phyloP scores from a whole-genome alignment of 2,329 filamentous ascomycete species.

The Neonectria neomacrospora region DNA sequence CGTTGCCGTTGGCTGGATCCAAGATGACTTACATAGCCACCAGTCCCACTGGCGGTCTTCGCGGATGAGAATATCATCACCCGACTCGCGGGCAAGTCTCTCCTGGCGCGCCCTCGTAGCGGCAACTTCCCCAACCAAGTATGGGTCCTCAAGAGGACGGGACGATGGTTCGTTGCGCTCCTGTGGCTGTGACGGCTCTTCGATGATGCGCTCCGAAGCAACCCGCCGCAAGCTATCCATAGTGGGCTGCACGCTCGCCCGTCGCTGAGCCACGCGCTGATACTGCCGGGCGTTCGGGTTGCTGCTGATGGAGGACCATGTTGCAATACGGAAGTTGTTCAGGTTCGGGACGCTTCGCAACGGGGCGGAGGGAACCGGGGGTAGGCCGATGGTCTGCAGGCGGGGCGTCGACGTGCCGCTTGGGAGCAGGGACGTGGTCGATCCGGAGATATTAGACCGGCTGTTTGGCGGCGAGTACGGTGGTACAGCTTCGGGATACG shows the following conservation, averaged over 20 bases:
- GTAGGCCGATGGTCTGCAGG: constrained; percentile 58
- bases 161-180: constrained; percentile 34
- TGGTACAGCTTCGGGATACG: constrained; percentile 60
- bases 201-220: constrained; percentile 34
- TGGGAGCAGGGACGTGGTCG: constrained; percentile 35
- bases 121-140: constrained; percentile 73
- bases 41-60: constrained; percentile 72
- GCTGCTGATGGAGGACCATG: constrained; percentile 69
- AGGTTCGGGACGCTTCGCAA: constrained; percentile 56
- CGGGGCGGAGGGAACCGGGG: constrained; percentile 59
- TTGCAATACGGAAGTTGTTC: constrained; percentile 65
- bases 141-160: constrained; percentile 72
- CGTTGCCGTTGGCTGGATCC: not conserved
- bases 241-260: constrained; percentile 58
- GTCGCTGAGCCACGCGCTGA: constrained; percentile 71
- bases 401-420: constrained; percentile 43
- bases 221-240: constrained; percentile 41
- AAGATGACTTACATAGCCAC: constrained; percentile 62
- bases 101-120: constrained; percentile 67
- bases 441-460: constrained; percentile 29
- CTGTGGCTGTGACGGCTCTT: constrained; percentile 30
- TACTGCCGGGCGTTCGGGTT: constrained; percentile 69
- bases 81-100: constrained; percentile 66
- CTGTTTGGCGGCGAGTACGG: constrained; percentile 58
- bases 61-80: constrained; percentile 63